phyloP scores from a whole-genome alignment of 257 asterid genomes.

The Solanum sitiens region DNA sequence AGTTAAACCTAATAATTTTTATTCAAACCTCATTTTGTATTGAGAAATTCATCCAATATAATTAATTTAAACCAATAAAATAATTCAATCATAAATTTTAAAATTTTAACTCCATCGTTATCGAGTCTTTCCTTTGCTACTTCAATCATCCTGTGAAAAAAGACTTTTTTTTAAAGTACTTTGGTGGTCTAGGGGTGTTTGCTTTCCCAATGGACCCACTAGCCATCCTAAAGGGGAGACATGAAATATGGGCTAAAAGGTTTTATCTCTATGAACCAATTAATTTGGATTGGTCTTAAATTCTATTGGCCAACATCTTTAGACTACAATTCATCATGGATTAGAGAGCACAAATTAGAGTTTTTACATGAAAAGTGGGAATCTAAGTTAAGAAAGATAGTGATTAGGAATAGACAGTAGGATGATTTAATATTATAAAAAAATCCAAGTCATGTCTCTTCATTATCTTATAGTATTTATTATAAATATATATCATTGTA shows the following conservation, averaged over 20 bases:
- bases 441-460: neutral
- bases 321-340: conserved; percentile 9
- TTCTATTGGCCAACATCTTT: conserved; percentile 11
- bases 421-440: conserved; percentile 9
- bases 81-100: rapidly evolving
- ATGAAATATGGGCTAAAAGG: conserved; percentile 62
- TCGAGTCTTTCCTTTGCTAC: conserved; percentile 5
- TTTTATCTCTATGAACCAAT: conserved; percentile 32
- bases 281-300: conserved; percentile 14
- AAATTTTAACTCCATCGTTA: neutral
- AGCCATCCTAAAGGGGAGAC: conserved; percentile 28
- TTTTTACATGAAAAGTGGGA: neutral
- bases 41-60: neutral
- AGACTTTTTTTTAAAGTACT: conserved; percentile 21
- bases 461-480: neutral
- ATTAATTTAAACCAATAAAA: neutral
- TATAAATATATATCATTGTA: neutral
- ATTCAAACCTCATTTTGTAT: neutral
- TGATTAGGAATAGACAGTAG: conserved; percentile 2
- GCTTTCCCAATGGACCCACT: conserved; percentile 26
- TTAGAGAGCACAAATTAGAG: conserved; percentile 24
- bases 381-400: conserved; percentile 9
- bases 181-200: conserved; percentile 18
- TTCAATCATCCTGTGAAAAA: conserved; percentile 22
- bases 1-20: neutral